Evolutionary conservation across 768 basidiomycete genomes (phyloP).

Genomic region (Trametes cinnabarina): DNA sequence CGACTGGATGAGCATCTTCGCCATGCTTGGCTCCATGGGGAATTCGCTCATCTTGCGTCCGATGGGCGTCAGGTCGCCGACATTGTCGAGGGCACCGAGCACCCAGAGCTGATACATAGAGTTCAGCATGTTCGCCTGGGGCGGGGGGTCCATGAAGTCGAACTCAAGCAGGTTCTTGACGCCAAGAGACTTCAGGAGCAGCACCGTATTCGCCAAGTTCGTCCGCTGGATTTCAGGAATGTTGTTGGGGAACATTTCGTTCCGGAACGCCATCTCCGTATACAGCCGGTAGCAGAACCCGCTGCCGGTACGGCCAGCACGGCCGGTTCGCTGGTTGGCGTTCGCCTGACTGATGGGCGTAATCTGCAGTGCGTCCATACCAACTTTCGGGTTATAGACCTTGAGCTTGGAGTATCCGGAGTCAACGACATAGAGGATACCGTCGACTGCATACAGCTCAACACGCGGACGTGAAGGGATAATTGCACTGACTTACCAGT

Average conservation of each 20-base stretch:
- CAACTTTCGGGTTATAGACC: conserved; percentile 98
- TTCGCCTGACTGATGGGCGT: conserved; percentile 99
- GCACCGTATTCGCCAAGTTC: conserved; percentile 94
- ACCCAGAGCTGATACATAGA: conserved; percentile 99
- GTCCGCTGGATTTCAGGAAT: conserved; percentile 99
- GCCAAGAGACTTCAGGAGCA: conserved; percentile 91
- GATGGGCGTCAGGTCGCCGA: conserved; percentile 89
- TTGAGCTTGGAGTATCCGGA: conserved; percentile 96
- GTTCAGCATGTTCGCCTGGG: conserved; percentile 96
- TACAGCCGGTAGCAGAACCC: conserved; percentile 97
- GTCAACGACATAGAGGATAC: conserved; percentile 96
- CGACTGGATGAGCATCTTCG: conserved; percentile 96
- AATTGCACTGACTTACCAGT: conserved; percentile 52
- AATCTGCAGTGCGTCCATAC: conserved; percentile 99
- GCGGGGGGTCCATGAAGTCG: conserved; percentile 99
- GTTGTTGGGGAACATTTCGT: conserved; percentile 92
- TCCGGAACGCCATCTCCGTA: conserved; percentile 95
- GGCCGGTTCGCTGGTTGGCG: conserved; percentile 92
- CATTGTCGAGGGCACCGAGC: conserved; percentile 93
- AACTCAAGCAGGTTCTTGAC: conserved; percentile 98
- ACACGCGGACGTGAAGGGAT: conserved; percentile 3
- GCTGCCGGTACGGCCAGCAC: conserved; percentile 93
- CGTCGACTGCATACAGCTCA: conserved; percentile 68
- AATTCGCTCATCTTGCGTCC: conserved; percentile 99
- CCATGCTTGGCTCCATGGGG: conserved; percentile 99